These are phyloP conservation scores for Ceratocystiopsis minuta DNA, from an alignment of 2,329 filamentous ascomycete genomes.

Conservation along the genomic window DNA sequence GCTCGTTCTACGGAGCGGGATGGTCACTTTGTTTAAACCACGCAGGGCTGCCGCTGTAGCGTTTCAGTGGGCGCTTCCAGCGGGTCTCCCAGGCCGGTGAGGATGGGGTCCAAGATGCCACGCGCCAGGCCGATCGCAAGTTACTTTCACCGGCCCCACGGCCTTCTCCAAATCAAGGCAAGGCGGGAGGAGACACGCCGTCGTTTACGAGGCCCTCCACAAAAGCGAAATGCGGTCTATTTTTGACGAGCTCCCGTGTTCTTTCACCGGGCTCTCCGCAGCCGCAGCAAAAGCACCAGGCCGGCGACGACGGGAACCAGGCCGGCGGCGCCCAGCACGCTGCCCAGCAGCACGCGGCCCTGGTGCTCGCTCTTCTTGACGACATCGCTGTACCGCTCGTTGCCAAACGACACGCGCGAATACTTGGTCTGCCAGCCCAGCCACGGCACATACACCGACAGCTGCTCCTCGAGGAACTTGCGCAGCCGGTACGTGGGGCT, in stretches of 20 bases:
- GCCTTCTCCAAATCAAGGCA: too few species aligned
- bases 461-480: slow-evolving; percentile 70
- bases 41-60: too few species aligned
- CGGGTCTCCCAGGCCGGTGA: too few species aligned
- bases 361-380: slow-evolving; percentile 52
- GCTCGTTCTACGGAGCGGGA: too few species aligned
- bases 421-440: slow-evolving; percentile 90
- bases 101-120: too few species aligned
- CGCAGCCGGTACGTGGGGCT: slow-evolving; percentile 60
- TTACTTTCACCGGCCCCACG: too few species aligned
- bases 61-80: too few species aligned
- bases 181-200: too few species aligned
- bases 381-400: slow-evolving; percentile 77
- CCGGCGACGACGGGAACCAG: slow-evolving; percentile 10
- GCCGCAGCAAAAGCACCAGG: slow-evolving; percentile 4
- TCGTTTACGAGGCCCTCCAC: too few species aligned
- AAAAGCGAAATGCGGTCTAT: background rate
- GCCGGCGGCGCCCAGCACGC: slow-evolving; percentile 18
- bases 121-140: too few species aligned
- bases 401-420: slow-evolving; percentile 79
- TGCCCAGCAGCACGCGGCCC: slow-evolving; percentile 36
- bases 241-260: background rate
- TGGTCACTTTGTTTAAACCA: too few species aligned
- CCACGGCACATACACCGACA: slow-evolving; percentile 57
- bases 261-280: background rate